Percentiles rank a stretch among this genome's conserved stretches.
Conservation (phyloP, 2,329 filamentous ascomycete species). For the Penicillium sp. region DNA sequence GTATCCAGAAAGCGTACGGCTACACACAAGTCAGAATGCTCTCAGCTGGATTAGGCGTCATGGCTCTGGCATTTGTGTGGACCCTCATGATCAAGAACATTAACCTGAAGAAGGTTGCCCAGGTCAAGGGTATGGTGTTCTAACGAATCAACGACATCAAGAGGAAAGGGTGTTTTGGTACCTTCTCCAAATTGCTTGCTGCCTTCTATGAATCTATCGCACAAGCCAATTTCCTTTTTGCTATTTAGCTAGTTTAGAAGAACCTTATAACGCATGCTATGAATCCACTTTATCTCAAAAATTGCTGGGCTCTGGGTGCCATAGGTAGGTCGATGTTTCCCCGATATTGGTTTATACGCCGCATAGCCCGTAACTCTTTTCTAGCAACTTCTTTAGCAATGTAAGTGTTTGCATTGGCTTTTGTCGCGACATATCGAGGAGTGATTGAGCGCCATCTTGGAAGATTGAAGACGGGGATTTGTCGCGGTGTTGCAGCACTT, state of each 20-base stretch:
- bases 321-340: too few relatives aligned
- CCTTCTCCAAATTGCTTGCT: neutral
- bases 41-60: constrained; percentile 49
- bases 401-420: too few relatives aligned
- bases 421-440: too few relatives aligned
- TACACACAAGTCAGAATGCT: constrained; percentile 55
- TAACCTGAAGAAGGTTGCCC: constrained; percentile 50
- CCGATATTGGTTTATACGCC: too few relatives aligned
- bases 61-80: constrained; percentile 46
- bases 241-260: neutral
- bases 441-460: too few relatives aligned
- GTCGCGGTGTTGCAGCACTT: too few relatives aligned
- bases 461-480: too few relatives aligned
- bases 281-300: neutral
- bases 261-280: neutral
- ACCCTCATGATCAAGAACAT: constrained; percentile 53
- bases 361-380: too few relatives aligned
- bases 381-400: too few relatives aligned
- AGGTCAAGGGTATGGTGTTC: constrained; percentile 55
- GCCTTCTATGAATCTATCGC: neutral
- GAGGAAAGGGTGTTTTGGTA: neutral
- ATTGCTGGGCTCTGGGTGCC: too few relatives aligned
- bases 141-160: constrained; percentile 21
- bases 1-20: constrained; percentile 61
- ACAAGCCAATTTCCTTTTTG: neutral